Evolutionary conservation across 2,329 filamentous ascomycete genomes (phyloP).

Genomic region (Ophiostoma montium): DNA sequence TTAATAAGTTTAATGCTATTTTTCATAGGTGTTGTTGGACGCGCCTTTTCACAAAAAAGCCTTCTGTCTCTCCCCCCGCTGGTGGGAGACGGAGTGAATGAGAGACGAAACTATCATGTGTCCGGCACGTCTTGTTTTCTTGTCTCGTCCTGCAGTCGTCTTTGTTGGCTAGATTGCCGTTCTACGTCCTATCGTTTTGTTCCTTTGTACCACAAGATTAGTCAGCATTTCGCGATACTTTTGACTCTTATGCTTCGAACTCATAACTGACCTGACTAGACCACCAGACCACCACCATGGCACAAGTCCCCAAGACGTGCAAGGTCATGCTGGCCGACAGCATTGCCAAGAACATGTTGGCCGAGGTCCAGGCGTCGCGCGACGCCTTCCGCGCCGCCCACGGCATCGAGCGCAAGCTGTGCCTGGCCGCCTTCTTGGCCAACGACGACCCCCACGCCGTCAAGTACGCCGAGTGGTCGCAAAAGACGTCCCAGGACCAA

Average conservation of each 20-base stretch:
- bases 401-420: conserved; percentile 40
- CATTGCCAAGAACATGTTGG: conserved; percentile 69
- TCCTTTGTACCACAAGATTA: not conserved
- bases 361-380: conserved; percentile 64
- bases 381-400: conserved; percentile 48
- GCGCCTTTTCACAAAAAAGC: not conserved
- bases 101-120: conserved; percentile 2
- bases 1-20: not conserved
- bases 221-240: not conserved
- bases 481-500: conserved; percentile 94
- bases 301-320: conserved; percentile 52
- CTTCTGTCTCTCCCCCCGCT: not conserved
- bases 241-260: not conserved
- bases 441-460: conserved; percentile 82
- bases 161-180: conserved; percentile 1
- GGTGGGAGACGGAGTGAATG: not conserved
- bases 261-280: too few relatives aligned
- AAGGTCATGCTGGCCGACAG: conserved; percentile 84
- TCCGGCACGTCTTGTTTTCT: not conserved
- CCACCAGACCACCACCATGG: conserved; percentile 20
- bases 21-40: conserved; percentile 3
- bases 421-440: conserved; percentile 80
- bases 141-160: not conserved
- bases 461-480: conserved; percentile 94
- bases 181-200: not conserved